Evolutionary conservation across 2,329 filamentous ascomycete species (phyloP).

Genomic region (Xylaria digitata): DNA sequence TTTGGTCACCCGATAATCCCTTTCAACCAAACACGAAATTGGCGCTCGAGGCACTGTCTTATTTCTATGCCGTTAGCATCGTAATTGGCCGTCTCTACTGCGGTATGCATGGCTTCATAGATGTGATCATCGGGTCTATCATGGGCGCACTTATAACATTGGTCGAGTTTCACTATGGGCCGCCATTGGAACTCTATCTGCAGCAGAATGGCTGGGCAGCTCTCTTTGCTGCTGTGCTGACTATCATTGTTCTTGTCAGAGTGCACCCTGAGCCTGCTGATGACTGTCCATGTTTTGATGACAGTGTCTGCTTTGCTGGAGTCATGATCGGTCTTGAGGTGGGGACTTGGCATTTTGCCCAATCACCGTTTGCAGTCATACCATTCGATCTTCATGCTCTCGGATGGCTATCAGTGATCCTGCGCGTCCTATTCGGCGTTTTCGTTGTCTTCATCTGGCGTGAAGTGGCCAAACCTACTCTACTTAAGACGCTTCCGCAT

Average conservation of each 20-base stretch:
- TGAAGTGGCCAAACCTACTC: conserved; percentile 84
- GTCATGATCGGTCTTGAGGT: conserved; percentile 87
- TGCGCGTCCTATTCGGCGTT: conserved; percentile 82
- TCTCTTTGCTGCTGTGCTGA: conserved; percentile 70
- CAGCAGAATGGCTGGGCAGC: conserved; percentile 72
- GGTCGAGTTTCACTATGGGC: conserved; percentile 69
- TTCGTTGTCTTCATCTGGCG: conserved; percentile 89
- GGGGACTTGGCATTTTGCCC: conserved; percentile 84
- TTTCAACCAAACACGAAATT: conserved; percentile 69
- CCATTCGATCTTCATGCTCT: conserved; percentile 74
- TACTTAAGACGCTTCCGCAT: conserved; percentile 83
- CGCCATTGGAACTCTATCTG: conserved; percentile 76
- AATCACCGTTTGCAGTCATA: conserved; percentile 60
- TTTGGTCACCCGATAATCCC: conserved; percentile 73
- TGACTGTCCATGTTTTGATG: conserved; percentile 96
- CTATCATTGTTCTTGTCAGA: conserved; percentile 81
- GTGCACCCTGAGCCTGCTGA: conserved; percentile 96
- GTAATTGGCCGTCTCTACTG: conserved; percentile 93
- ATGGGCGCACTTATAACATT: conserved; percentile 76
- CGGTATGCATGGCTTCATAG: conserved; percentile 97
- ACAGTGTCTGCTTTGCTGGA: conserved; percentile 92
- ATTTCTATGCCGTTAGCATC: conserved; percentile 90
- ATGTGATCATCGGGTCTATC: conserved; percentile 83
- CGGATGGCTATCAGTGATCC: conserved; percentile 71
- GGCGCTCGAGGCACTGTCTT: conserved; percentile 74